Conservation (phyloP, 495 filamentous ascomycete species). For the Aspergillus ostianus region DNA sequence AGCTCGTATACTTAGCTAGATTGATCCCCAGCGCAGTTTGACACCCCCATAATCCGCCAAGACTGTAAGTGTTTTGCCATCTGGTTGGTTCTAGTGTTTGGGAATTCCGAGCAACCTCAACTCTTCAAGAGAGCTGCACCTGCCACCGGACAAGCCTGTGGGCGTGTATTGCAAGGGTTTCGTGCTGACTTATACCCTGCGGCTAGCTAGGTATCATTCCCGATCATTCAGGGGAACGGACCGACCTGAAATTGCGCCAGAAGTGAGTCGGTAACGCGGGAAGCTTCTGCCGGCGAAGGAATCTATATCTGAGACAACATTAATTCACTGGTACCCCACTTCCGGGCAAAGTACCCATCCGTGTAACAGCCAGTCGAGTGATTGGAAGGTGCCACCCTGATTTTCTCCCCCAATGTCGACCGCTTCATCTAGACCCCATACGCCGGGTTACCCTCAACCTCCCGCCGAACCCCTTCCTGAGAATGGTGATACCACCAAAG, state of each 20-base stretch:
- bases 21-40: not conserved
- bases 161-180: not conserved
- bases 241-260: not conserved
- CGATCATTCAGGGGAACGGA: not conserved
- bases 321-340: constrained; percentile 24
- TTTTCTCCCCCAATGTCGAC: constrained; percentile 22
- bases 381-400: constrained; percentile 17
- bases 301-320: constrained; percentile 28
- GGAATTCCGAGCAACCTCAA: not conserved
- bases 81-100: not conserved
- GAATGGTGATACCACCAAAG: constrained; percentile 26
- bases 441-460: constrained; percentile 21
- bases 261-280: not conserved
- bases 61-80: constrained; percentile 6
- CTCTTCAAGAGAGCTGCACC: not conserved
- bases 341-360: constrained; percentile 15
- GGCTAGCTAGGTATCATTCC: not conserved
- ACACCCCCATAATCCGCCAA: not conserved
- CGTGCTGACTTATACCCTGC: constrained; percentile 4
- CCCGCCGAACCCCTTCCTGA: constrained; percentile 11
- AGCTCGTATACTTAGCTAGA: constrained; percentile 6
- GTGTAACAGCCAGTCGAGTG: constrained; percentile 23
- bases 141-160: not conserved
- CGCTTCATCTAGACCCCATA: constrained; percentile 24
- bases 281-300: not conserved